Conservation (phyloP, 306 rosid genomes). For the Cicer cuneatum region DNA sequence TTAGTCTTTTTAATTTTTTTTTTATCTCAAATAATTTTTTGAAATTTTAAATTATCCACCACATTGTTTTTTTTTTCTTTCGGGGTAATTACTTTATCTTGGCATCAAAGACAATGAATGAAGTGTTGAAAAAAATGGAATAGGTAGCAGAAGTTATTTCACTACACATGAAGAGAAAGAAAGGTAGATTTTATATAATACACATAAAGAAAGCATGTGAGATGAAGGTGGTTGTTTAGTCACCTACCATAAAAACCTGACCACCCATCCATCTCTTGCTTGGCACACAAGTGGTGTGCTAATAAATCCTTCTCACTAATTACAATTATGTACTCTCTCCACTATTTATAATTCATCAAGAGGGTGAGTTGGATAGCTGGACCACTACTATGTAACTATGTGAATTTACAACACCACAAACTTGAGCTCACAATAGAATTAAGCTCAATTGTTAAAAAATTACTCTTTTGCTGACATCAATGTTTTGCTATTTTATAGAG, state of each 20-base stretch:
- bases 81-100: constrained; percentile 58
- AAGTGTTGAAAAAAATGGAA: constrained; percentile 59
- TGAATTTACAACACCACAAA: constrained; percentile 39
- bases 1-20: too few species aligned
- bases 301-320: constrained; percentile 55
- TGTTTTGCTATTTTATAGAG: not conserved
- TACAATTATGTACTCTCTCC: constrained; percentile 44
- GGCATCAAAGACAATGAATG: constrained; percentile 67
- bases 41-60: too few species aligned
- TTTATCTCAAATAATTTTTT: too few species aligned
- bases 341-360: constrained; percentile 47
- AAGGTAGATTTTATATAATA: constrained; percentile 54
- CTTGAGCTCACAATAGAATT: constrained; percentile 38
- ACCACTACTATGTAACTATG: constrained; percentile 44
- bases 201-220: constrained; percentile 69
- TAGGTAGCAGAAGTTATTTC: constrained; percentile 50
- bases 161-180: constrained; percentile 47
- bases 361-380: constrained; percentile 45
- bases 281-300: constrained; percentile 56
- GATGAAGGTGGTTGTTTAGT: constrained; percentile 92
- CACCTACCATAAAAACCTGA: constrained; percentile 92
- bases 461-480: constrained; percentile 2
- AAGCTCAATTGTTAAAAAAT: not conserved
- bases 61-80: not conserved
- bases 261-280: constrained; percentile 62